phyloP scores from a whole-genome alignment of 192 early-diverging fungal genomes.

The Gigaspora rosea region DNA sequence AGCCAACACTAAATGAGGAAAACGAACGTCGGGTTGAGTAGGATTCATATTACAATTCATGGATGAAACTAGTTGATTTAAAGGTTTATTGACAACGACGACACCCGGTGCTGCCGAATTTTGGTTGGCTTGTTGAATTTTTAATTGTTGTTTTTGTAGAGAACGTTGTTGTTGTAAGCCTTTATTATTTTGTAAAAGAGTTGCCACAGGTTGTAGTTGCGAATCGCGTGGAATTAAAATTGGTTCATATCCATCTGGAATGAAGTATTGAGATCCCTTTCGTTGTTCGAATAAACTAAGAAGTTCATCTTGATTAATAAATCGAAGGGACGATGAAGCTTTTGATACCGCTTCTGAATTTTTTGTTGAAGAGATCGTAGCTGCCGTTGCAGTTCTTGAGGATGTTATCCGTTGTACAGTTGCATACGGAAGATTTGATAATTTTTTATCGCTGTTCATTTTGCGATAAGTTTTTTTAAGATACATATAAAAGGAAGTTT shows the following conservation, averaged over 20 bases:
- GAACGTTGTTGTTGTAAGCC: slow-evolving; percentile 17
- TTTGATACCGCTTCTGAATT: background rate
- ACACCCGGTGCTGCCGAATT: background rate
- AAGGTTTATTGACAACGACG: background rate
- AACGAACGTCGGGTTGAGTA: slow-evolving; percentile 10
- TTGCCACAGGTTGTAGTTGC: slow-evolving; percentile 18
- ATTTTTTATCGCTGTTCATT: too few species aligned
- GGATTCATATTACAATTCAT: background rate
- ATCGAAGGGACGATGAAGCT: slow-evolving; percentile 11
- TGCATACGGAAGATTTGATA: too few species aligned
- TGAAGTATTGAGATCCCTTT: slow-evolving; percentile 30
- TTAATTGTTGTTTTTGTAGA: slow-evolving; percentile 8
- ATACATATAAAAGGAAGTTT: too few species aligned
- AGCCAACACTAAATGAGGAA: slow-evolving; percentile 29
- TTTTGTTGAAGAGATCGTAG: background rate
- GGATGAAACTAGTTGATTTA: background rate
- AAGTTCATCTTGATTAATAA: slow-evolving; percentile 23
- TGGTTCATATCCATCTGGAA: slow-evolving; percentile 31
- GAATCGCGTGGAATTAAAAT: slow-evolving; percentile 22
- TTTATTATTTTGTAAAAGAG: slow-evolving; percentile 11
- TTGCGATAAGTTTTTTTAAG: too few species aligned
- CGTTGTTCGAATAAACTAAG: slow-evolving; percentile 24
- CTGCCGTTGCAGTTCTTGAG: background rate
- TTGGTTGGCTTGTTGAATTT: background rate
- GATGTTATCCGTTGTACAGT: too few species aligned